These are phyloP conservation scores for Trichoderma sp. DNA, from an alignment of 2,329 filamentous ascomycete species.

Conservation along the genomic window DNA sequence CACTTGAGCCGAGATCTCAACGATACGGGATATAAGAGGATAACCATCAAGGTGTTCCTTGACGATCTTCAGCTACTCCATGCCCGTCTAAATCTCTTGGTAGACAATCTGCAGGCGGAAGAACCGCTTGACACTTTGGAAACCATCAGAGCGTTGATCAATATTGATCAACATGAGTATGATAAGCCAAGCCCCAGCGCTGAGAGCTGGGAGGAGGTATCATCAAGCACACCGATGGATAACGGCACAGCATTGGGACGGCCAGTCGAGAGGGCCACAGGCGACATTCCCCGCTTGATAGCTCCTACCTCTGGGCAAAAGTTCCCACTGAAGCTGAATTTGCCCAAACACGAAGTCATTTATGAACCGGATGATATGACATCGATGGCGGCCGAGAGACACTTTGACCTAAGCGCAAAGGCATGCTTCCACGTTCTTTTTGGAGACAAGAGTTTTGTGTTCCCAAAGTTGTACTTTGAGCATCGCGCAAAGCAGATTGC, in stretches of 20 bases:
- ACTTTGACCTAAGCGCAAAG: slow-evolving; percentile 91
- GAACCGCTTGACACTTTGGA: slow-evolving; percentile 70
- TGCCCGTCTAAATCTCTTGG: slow-evolving; percentile 79
- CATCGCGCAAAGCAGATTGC: slow-evolving; percentile 77
- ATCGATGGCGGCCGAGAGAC: slow-evolving; percentile 72
- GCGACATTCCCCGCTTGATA: slow-evolving; percentile 45
- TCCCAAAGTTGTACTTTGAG: slow-evolving; percentile 87
- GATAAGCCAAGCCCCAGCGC: slow-evolving; percentile 68
- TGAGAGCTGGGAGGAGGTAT: slow-evolving; percentile 90
- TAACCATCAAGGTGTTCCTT: slow-evolving; percentile 91
- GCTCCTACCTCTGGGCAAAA: slow-evolving; percentile 43
- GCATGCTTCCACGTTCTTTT: slow-evolving; percentile 95
- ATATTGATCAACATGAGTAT: slow-evolving; percentile 68
- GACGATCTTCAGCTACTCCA: slow-evolving; percentile 84
- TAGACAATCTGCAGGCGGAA: slow-evolving; percentile 77
- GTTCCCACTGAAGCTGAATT: slow-evolving; percentile 70
- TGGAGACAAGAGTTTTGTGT: slow-evolving; percentile 93
- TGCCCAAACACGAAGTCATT: slow-evolving; percentile 78
- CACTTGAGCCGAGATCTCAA: slow-evolving; percentile 69
- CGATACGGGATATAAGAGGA: slow-evolving; percentile 67
- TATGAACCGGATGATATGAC: slow-evolving; percentile 86
- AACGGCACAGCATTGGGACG: slow-evolving; percentile 51
- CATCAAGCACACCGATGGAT: slow-evolving; percentile 63
- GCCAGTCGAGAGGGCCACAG: slow-evolving; percentile 38
- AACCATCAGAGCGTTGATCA: slow-evolving; percentile 72